Percentiles rank a stretch among this genome's conserved stretches.
phyloP scores from a whole-genome alignment of 1,284 basidiomycete species.

The Hemileia vastatrix region DNA sequence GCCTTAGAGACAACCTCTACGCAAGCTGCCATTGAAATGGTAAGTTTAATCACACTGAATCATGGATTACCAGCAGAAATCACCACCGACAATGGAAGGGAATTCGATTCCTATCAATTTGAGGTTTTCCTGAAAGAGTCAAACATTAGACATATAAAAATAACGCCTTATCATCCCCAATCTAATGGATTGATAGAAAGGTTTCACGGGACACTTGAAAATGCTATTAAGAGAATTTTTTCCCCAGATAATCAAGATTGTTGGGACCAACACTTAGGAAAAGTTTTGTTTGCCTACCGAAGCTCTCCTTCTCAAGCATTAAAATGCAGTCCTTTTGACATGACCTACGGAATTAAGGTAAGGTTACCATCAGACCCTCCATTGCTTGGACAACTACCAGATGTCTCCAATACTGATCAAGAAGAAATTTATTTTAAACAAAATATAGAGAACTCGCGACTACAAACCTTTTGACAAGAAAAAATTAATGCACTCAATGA shows the following conservation, averaged over 20 bases:
- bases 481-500: not conserved
- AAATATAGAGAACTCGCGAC: not conserved
- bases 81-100: conserved; percentile 2
- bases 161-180: conserved; percentile 5
- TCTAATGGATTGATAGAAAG: conserved; percentile 4
- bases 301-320: not conserved
- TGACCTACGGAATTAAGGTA: not conserved
- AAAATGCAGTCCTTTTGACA: conserved; percentile 1
- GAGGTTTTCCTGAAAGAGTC: not conserved
- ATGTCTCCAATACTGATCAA: not conserved
- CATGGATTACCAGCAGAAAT: conserved; percentile 5
- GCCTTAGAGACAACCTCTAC: not conserved
- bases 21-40: not conserved
- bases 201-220: conserved; percentile 1
- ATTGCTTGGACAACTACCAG: not conserved
- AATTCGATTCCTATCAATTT: not conserved
- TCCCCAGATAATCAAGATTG: conserved; percentile 8
- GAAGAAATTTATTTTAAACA: not conserved
- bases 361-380: not conserved
- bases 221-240: not conserved
- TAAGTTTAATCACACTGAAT: not conserved
- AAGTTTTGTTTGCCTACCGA: conserved; percentile 1
- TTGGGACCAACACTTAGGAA: not conserved
- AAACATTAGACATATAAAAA: conserved; percentile 1
- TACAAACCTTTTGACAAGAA: not conserved